Percentiles rank a stretch among this genome's conserved stretches.
Conservation (phyloP, 2,329 filamentous ascomycete species). For the Calonectria hawksworthii region DNA sequence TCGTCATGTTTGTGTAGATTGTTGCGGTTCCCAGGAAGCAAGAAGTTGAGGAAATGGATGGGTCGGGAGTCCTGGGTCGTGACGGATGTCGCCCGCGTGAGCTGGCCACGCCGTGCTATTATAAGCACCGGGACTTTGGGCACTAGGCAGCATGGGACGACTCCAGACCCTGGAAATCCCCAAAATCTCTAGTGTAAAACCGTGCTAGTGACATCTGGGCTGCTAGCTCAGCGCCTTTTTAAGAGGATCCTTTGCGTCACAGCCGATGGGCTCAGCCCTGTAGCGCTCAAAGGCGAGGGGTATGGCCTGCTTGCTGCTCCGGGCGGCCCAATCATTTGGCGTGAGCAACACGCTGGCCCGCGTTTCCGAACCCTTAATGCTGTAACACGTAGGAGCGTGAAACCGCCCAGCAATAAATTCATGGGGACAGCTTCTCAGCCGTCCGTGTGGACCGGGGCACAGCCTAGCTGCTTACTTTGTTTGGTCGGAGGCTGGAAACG, state of each 20-base stretch:
- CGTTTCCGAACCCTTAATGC: background rate
- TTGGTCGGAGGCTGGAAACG: background rate
- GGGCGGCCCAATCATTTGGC: background rate
- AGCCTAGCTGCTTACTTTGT: constrained; percentile 10
- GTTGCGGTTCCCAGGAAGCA: background rate
- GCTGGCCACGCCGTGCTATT: background rate
- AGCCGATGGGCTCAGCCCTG: constrained; percentile 1
- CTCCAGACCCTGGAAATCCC: background rate
- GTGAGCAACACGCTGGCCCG: background rate
- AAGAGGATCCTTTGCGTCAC: background rate
- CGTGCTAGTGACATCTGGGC: background rate
- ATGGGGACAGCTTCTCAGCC: background rate
- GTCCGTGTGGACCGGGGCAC: background rate
- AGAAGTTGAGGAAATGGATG: background rate
- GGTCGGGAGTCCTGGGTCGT: background rate
- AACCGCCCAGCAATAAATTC: background rate
- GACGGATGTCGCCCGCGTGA: background rate
- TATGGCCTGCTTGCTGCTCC: background rate
- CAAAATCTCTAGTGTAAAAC: background rate
- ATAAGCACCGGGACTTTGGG: constrained; percentile 1
- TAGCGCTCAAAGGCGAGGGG: background rate
- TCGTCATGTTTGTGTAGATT: background rate
- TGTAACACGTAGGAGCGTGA: background rate
- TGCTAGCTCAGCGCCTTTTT: background rate
- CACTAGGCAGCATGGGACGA: constrained; percentile 4